Percentiles rank a stretch among this genome's conserved stretches.
These are phyloP conservation scores for Lasiosphaeria miniovina DNA, from an alignment of 495 filamentous ascomycete species.

Conservation along the genomic window DNA sequence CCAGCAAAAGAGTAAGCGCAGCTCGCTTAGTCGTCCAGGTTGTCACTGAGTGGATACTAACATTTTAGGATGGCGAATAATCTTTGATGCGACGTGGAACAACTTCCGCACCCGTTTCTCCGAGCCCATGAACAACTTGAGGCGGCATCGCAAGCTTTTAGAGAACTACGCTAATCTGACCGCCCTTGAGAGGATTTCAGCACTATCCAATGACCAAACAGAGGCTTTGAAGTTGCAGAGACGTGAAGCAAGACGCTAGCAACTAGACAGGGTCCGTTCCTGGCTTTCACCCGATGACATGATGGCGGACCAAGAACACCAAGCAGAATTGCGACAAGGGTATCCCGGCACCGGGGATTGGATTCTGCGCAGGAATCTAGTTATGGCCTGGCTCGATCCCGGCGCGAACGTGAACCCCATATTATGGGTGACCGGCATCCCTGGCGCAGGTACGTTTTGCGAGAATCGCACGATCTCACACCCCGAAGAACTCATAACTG, in stretches of 20 bases:
- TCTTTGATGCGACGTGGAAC: constrained; percentile 8
- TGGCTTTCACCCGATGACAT: constrained; percentile 9
- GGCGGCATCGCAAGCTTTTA: constrained; percentile 1
- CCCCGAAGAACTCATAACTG: no score
- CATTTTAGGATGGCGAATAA: constrained; percentile 2
- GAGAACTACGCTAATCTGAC: constrained; percentile 3
- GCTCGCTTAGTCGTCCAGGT: neutral
- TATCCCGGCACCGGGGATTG: constrained; percentile 8
- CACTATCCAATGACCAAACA: neutral
- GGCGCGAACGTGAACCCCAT: constrained; percentile 4
- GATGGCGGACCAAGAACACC: constrained; percentile 5
- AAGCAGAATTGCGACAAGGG: neutral
- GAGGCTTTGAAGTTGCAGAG: constrained; percentile 2
- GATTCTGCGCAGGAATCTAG: constrained; percentile 3
- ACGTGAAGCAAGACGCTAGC: constrained; percentile 1
- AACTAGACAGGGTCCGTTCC: constrained; percentile 5
- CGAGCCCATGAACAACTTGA: constrained; percentile 10
- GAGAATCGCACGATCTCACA: no score
- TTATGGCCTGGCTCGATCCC: constrained; percentile 2
- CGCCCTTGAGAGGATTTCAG: constrained; percentile 1
- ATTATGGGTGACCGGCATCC: constrained; percentile 9
- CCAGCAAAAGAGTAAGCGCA: constrained; percentile 1
- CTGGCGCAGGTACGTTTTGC: constrained; percentile 6
- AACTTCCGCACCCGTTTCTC: constrained; percentile 6
- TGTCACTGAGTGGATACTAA: neutral